phyloP scores from a whole-genome alignment of 257 asterid genomes.

The Thymus mandschuricus region DNA sequence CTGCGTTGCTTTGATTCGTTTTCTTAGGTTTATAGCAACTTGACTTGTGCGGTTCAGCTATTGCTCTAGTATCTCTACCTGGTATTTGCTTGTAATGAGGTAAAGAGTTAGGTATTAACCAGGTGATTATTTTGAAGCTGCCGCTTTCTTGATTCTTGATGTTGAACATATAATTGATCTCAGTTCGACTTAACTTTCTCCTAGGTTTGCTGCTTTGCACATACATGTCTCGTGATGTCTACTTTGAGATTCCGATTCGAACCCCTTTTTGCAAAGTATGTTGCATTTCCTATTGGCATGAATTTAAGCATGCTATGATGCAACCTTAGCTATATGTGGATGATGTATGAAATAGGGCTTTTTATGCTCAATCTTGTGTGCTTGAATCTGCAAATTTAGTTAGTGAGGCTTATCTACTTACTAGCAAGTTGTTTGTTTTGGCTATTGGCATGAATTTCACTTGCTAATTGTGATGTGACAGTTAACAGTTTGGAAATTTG shows the following conservation, averaged over 20 bases:
- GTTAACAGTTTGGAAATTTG: too few species aligned
- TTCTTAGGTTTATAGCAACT: too few species aligned
- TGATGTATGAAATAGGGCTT: background rate
- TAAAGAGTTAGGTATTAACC: background rate
- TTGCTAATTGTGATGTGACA: too few species aligned
- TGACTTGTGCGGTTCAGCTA: too few species aligned
- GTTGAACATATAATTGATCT: background rate
- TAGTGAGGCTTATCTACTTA: background rate
- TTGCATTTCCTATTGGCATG: background rate
- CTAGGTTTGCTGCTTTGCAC: too few species aligned
- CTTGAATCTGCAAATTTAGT: too few species aligned
- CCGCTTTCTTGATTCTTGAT: background rate
- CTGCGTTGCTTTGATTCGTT: too few species aligned
- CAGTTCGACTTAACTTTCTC: too few species aligned
- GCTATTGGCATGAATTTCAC: background rate
- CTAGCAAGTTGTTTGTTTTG: background rate
- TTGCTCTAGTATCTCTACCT: too few species aligned
- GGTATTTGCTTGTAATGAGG: too few species aligned
- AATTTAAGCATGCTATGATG: too few species aligned
- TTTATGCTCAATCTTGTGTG: background rate
- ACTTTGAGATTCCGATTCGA: background rate
- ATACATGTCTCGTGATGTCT: background rate
- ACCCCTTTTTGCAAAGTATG: background rate
- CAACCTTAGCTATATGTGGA: too few species aligned
- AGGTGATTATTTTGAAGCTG: background rate